Conservation (phyloP, 106 monocot genomes). For the Acanthochlamys bracteata region DNA sequence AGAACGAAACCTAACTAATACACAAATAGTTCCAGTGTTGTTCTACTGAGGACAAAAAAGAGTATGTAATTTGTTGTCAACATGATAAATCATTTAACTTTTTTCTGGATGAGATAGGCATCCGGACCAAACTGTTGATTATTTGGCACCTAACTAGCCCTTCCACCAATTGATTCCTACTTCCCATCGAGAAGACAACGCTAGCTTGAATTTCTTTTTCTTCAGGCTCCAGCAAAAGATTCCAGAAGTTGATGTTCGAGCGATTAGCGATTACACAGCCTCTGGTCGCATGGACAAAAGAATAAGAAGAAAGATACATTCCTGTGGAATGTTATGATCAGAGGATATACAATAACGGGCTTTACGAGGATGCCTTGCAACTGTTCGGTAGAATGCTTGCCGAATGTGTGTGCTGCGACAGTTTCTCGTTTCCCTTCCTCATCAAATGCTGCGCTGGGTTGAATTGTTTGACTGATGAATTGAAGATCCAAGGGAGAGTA, state of each 20-base stretch:
- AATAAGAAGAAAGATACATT: constrained; percentile 33
- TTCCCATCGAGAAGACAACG: too few species aligned
- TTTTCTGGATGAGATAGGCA: too few species aligned
- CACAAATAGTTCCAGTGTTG: too few species aligned
- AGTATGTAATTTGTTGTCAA: too few species aligned
- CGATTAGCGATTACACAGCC: constrained; percentile 11
- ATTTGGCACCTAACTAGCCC: too few species aligned
- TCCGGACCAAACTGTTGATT: too few species aligned
- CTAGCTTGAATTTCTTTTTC: too few species aligned
- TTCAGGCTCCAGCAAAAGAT: too few species aligned
- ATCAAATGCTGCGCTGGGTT: constrained; percentile 55
- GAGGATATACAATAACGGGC: constrained; percentile 36
- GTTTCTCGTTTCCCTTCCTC: constrained; percentile 72
- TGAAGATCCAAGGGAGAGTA: constrained; percentile 38
- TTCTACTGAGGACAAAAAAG: too few species aligned
- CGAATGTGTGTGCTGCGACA: constrained; percentile 20
- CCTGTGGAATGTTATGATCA: constrained; percentile 66
- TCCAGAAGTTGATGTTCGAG: constrained; percentile 8
- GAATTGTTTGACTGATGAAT: constrained; percentile 13
- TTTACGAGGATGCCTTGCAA: constrained; percentile 38
- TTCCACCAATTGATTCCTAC: too few species aligned
- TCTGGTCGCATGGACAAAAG: constrained; percentile 30
- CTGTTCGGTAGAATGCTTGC: constrained; percentile 47
- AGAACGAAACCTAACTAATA: too few species aligned
- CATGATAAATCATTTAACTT: too few species aligned